phyloP scores from a whole-genome alignment of 805 yeast genomes.

The Ogataea sp. region DNA sequence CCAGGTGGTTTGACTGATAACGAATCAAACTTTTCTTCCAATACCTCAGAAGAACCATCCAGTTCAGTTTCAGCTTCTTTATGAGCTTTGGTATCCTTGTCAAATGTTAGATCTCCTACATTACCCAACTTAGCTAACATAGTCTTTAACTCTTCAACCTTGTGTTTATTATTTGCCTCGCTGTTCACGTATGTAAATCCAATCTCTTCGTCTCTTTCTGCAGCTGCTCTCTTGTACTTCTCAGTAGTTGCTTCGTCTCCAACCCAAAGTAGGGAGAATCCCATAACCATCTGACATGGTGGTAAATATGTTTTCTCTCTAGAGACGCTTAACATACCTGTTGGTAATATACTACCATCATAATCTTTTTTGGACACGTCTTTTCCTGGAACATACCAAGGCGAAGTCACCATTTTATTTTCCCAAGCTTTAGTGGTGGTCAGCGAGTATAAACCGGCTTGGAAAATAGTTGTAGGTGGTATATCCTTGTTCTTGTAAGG shows the following conservation, averaged over 20 bases:
- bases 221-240: conserved; percentile 22
- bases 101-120: conserved; percentile 5
- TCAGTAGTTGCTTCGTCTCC: conserved; percentile 45
- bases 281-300: conserved; percentile 83
- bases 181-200: conserved; percentile 22
- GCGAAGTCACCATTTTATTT: conserved; percentile 67
- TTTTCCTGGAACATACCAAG: conserved; percentile 75
- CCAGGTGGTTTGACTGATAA: conserved; percentile 6
- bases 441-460: conserved; percentile 83
- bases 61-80: conserved; percentile 7
- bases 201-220: conserved; percentile 19
- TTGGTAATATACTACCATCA: conserved; percentile 44
- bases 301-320: conserved; percentile 55
- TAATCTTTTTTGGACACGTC: conserved; percentile 65
- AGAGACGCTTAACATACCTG: conserved; percentile 52
- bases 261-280: conserved; percentile 75
- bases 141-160: conserved; percentile 20
- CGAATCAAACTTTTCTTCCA: not conserved
- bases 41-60: conserved; percentile 4
- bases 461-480: conserved; percentile 82
- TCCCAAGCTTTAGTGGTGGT: conserved; percentile 88
- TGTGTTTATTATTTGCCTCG: conserved; percentile 15
- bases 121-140: conserved; percentile 21
- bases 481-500: conserved; percentile 62
- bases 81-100: too few relatives aligned